Evolutionary conservation across 768 basidiomycete genomes (phyloP).

Genomic region (Leucosporidium creatinivorum): DNA sequence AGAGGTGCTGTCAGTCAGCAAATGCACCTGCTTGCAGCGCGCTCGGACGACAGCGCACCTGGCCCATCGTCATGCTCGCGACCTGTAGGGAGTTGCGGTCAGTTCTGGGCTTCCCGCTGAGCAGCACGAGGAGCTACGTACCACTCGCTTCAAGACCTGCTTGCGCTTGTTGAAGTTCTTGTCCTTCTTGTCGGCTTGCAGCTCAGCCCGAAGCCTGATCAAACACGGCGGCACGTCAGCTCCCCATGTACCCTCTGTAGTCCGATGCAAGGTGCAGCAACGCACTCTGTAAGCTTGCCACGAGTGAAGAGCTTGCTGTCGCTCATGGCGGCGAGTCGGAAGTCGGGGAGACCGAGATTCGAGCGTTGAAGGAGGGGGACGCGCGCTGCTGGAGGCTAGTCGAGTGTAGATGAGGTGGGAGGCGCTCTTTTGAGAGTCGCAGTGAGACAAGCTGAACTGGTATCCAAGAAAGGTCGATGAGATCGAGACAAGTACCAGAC

Average conservation of each 20-base stretch:
- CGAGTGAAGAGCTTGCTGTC: constrained; percentile 30
- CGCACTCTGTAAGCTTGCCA: constrained; percentile 27
- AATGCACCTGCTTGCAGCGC: background rate
- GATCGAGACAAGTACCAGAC: no score
- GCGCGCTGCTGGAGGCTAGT: no score
- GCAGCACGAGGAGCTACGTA: constrained; percentile 39
- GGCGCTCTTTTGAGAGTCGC: no score
- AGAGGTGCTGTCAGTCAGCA: background rate
- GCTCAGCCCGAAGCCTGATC: constrained; percentile 32
- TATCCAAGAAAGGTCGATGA: no score
- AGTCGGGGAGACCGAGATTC: background rate
- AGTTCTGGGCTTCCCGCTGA: constrained; percentile 9
- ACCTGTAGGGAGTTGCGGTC: constrained; percentile 1
- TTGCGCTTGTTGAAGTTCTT: constrained; percentile 92
- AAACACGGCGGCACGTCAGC: background rate
- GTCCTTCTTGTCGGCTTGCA: constrained; percentile 59
- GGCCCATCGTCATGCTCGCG: constrained; percentile 99
- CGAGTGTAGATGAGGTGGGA: no score
- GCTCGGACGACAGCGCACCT: constrained; percentile 54
- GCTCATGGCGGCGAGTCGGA: constrained; percentile 12
- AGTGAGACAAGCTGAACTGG: no score
- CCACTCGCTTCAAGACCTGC: constrained; percentile 91
- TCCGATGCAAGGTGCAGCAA: background rate
- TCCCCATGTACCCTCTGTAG: background rate
- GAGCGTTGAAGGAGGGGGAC: background rate